Evolutionary conservation across 2,329 filamentous ascomycete species (phyloP).

Genomic region (Pseudocercospora macadamiae): DNA sequence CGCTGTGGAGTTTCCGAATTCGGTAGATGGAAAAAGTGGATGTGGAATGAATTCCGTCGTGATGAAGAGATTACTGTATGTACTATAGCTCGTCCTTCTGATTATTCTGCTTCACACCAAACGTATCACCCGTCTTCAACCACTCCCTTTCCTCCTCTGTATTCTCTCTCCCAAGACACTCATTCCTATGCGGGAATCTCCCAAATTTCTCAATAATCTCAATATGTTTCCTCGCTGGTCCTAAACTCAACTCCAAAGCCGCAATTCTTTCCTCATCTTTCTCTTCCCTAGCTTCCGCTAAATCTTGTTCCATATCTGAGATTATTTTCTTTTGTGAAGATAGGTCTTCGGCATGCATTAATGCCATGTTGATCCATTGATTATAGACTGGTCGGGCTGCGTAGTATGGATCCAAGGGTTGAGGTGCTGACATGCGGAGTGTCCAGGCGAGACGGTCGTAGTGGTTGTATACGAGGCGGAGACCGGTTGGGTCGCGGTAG

Average conservation of each 20-base stretch:
- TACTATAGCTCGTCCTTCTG: constrained; percentile 6
- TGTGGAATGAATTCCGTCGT: too few species aligned
- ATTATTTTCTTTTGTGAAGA: constrained; percentile 48
- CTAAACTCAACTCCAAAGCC: constrained; percentile 37
- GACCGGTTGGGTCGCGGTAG: constrained; percentile 52
- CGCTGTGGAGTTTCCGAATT: too few species aligned
- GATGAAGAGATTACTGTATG: too few species aligned
- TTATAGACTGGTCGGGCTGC: constrained; percentile 41
- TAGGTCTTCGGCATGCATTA: constrained; percentile 62
- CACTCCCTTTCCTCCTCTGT: constrained; percentile 57
- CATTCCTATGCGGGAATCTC: constrained; percentile 63
- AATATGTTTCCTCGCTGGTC: constrained; percentile 52
- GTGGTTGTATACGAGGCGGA: constrained; percentile 55
- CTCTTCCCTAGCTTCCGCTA: constrained; percentile 38
- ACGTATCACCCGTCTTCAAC: constrained; percentile 49
- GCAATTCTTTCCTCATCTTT: constrained; percentile 36
- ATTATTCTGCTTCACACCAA: constrained; percentile 40
- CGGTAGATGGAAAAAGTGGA: too few species aligned
- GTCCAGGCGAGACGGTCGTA: constrained; percentile 58
- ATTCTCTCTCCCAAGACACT: constrained; percentile 51
- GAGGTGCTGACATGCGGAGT: constrained; percentile 38
- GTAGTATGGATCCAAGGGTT: constrained; percentile 19
- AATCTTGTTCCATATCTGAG: not conserved
- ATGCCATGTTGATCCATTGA: constrained; percentile 62
- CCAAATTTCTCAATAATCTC: constrained; percentile 59